A percentile compares a stretch with the other conserved stretches of the same genome.
These are phyloP conservation scores for Thyridium curvatum DNA, from an alignment of 2,329 filamentous ascomycete genomes.

Conservation along the genomic window DNA sequence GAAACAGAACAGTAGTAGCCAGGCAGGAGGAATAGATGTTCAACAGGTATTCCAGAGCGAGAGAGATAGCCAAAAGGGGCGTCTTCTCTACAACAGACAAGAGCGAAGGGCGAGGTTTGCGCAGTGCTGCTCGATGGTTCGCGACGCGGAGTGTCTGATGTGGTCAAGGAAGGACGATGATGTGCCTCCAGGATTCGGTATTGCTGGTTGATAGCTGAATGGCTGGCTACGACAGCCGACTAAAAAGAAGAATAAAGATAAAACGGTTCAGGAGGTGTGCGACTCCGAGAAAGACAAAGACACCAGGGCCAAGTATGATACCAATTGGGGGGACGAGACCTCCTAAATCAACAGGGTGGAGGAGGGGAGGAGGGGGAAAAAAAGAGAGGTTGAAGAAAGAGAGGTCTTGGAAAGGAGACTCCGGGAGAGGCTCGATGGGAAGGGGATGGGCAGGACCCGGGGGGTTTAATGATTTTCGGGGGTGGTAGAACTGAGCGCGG, in stretches of 20 bases:
- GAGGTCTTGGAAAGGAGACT: slow-evolving; percentile 31
- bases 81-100: slow-evolving; percentile 19
- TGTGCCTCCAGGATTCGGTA: slow-evolving; percentile 23
- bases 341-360: slow-evolving; percentile 21
- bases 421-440: slow-evolving; percentile 27
- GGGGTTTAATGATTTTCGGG: slow-evolving; percentile 32
- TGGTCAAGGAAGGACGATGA: slow-evolving; percentile 22
- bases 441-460: slow-evolving; percentile 28
- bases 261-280: slow-evolving; percentile 5
- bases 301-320: too few relatives aligned
- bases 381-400: slow-evolving; percentile 29
- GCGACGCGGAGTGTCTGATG: slow-evolving; percentile 28
- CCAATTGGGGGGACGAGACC: slow-evolving; percentile 17
- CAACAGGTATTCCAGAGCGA: slow-evolving; percentile 21
- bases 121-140: slow-evolving; percentile 18
- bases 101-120: slow-evolving; percentile 12
- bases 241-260: too few relatives aligned
- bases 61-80: too few relatives aligned
- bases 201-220: not conserved
- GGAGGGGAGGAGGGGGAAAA: slow-evolving; percentile 18
- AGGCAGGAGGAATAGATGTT: slow-evolving; percentile 9
- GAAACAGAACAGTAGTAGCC: slow-evolving; percentile 24
- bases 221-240: too few relatives aligned
- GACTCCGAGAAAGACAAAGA: slow-evolving; percentile 13
- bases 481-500: slow-evolving; percentile 5